Evolutionary conservation across 2,329 filamentous ascomycete genomes (phyloP), one percentile per base, ranked within the genome.

Genomic region (Fusarium lateritium): DNA sequence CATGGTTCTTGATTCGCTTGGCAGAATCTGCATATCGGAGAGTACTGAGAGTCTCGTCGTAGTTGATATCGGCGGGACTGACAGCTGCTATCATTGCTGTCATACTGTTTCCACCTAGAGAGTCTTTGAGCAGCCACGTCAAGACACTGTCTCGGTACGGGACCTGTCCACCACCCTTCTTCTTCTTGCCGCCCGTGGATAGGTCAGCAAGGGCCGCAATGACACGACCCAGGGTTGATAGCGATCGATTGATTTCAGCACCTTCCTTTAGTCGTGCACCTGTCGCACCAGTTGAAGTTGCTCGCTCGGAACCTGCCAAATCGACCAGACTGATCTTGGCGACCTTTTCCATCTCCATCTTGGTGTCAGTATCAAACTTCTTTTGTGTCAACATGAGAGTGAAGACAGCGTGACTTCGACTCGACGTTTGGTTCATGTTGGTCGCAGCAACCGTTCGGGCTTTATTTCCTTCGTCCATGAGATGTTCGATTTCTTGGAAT

Each of bases 391-490:
- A 84, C 76, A 95, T 98, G 55, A 99, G 85, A 21, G 97, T 99
- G 79, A 99, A 99, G 52, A 99, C 97, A 40, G 96, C 96, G 80
- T 99, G 96, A 78, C 95, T 98, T 84, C 96, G 91, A 87, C 94
- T 97, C 63, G 94, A 98, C 0, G 97, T 99, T 81, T 98, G 96
- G 85, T 99, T 99, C 96, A 99, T 99, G 86, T 98, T 99, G 39
- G 96, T 99, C 9, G 96, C 96, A 5, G 96, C 96, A 39, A 99
- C 96, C 1, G 96, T 99, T 84, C 96, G 88, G 34, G 96, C 96
- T 82, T 99, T 99, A 85, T 99, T 99, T 76, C 96, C 96, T 81
- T 98, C 95, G 77, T 99, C 96, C 96, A 99, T 99, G 75, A 99
- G 83, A 77, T 98, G 91, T 76, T 99, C 96, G 71, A 99, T 98